A percentile compares a stretch with the other conserved stretches of the same genome.
These are phyloP conservation scores for Cladosporium sp. DNA, from an alignment of 2,329 filamentous ascomycete genomes.

Conservation along the genomic window DNA sequence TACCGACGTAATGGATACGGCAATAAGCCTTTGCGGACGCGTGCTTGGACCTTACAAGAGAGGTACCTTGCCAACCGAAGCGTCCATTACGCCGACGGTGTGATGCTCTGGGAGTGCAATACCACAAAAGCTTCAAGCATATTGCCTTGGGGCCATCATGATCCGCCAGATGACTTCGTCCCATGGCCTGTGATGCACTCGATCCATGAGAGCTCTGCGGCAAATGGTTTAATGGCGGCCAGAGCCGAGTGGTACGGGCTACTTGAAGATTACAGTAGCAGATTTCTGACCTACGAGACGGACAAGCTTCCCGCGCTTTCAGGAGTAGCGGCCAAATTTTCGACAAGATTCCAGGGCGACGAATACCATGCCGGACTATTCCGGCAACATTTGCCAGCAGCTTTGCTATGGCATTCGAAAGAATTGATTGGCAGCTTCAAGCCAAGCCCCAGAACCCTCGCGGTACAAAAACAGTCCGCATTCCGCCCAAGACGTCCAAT, in stretches of 20 bases:
- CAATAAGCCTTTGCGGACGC: background rate
- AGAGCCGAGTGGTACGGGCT: background rate
- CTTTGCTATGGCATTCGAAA: too few relatives aligned
- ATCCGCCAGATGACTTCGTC: background rate
- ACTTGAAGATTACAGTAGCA: background rate
- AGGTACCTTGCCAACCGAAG: background rate
- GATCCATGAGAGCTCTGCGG: too few relatives aligned
- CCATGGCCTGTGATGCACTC: background rate
- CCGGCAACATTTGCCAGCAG: too few relatives aligned
- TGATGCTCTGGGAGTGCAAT: background rate
- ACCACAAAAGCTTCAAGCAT: background rate
- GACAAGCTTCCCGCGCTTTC: background rate
- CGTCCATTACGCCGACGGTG: background rate
- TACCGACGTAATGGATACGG: background rate
- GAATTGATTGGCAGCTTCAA: too few relatives aligned
- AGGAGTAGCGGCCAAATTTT: background rate
- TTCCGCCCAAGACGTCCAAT: background rate
- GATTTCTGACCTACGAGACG: background rate
- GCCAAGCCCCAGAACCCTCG: too few relatives aligned
- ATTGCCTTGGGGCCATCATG: background rate
- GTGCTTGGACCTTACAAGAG: background rate
- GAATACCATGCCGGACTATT: background rate
- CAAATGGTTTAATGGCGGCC: too few relatives aligned
- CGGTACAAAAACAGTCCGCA: too few relatives aligned
- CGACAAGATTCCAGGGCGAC: too few relatives aligned